Evolutionary conservation across 352 stramenopile genomes (phyloP), one percentile per base, ranked within the genome.

Genomic region (Phytophthora vignae): DNA sequence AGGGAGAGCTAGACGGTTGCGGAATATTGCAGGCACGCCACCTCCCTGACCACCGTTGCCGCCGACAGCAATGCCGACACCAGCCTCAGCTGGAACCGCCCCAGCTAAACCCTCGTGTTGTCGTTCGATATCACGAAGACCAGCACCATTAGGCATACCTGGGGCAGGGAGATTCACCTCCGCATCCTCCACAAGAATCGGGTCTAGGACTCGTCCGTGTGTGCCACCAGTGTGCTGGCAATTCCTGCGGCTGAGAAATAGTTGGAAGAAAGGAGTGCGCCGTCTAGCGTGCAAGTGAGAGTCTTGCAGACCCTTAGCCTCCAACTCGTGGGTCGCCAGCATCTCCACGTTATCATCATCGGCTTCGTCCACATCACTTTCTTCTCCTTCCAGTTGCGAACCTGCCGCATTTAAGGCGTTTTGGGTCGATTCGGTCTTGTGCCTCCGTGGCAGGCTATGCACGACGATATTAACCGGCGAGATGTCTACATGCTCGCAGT

Each of bases 401-500:
- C 4, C n/a, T 53, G 60, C 11, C 42, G 17, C 10, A 3, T 21
- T 25, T 6, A 33, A n/a, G 25, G 0, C 3, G 10, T n/a, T 55
- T 21, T 38, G 48, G 29, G 14, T 10, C 11, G 36, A 19, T 10
- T 59, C 38, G 21, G n/a, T 12, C 3, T 69, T 64, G 14, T 44
- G 40, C 0, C 25, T 44, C 42, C 49, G 52, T 55, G 40, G 46
- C 10, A 73, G 54, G 31, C 56, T 64, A 15, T 76, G 60, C 4
- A 92, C 86, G 38, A 91, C 63, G 49, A 95, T 90, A 46, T 76
- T 92, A 21, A 76, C 69, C 6, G 76, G 52, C 4, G 80, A 89
- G 55, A 95, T 83, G 22, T 88, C 81, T 14, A 58, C 64, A 66
- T 92, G 86, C 17, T 80, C 67, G 17, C 77, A 69, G 2, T 78